Conservation (phyloP, 768 basidiomycete species). For the Mycena rosella region DNA sequence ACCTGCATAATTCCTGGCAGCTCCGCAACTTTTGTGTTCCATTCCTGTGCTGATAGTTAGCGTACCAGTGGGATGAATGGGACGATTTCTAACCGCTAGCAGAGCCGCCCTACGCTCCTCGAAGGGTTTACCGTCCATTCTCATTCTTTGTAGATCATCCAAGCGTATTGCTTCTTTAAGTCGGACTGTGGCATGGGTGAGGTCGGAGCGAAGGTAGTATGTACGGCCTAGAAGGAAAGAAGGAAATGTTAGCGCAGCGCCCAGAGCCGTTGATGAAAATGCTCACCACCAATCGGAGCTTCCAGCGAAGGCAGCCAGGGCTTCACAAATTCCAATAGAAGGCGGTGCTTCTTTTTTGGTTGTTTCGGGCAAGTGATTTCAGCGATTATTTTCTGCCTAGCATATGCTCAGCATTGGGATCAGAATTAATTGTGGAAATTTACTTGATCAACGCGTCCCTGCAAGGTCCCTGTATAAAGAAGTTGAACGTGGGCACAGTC, state of each 20-base stretch:
- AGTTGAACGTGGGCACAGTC: background rate
- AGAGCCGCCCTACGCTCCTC: background rate
- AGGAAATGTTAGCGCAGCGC: background rate
- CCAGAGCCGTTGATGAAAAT: background rate
- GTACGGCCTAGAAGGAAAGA: background rate
- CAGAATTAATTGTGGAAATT: background rate
- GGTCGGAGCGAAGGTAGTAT: slow-evolving; percentile 2
- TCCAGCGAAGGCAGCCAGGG: background rate
- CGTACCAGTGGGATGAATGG: background rate
- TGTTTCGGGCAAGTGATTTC: background rate
- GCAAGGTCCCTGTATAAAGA: background rate
- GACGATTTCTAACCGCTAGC: background rate
- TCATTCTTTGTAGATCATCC: slow-evolving; percentile 1
- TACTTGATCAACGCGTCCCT: slow-evolving; percentile 3
- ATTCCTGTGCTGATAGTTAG: background rate
- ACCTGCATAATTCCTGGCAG: slow-evolving; percentile 3
- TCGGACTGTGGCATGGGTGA: background rate
- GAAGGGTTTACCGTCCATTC: background rate
- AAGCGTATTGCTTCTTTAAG: slow-evolving; percentile 1
- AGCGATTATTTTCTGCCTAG: background rate
- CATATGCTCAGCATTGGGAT: background rate
- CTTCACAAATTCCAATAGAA: background rate
- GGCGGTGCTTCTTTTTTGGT: background rate
- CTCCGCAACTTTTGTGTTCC: background rate
- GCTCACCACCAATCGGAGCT: background rate